Conservation (phyloP, 2,329 filamentous ascomycete species). For the Fusarium sp. region DNA sequence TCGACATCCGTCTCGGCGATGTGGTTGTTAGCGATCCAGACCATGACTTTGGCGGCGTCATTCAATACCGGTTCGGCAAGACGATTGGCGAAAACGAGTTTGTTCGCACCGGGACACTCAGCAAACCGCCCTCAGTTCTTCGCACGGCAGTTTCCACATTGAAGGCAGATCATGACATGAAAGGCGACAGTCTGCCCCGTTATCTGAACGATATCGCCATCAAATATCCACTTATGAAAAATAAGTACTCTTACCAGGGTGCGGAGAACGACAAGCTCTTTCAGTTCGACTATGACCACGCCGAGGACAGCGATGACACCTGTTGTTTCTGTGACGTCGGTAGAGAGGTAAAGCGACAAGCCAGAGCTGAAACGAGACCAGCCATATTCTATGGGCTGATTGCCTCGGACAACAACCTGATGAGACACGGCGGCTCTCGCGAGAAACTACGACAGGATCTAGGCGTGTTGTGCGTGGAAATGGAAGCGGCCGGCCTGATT, state of each 20-base stretch:
- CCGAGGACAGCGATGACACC: too few species aligned
- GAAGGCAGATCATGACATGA: slow-evolving; percentile 28
- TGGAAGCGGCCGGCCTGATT: slow-evolving; percentile 46
- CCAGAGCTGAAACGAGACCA: too few species aligned
- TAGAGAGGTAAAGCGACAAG: too few species aligned
- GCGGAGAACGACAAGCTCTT: slow-evolving; percentile 36
- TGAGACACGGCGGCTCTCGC: slow-evolving; percentile 50
- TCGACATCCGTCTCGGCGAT: slow-evolving; percentile 49
- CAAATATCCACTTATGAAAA: slow-evolving; percentile 13
- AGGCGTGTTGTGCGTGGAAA: slow-evolving; percentile 42
- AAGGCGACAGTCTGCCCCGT: neutral
- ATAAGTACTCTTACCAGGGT: slow-evolving; percentile 30
- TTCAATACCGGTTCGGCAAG: slow-evolving; percentile 48
- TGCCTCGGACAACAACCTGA: slow-evolving; percentile 52
- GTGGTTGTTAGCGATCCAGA: slow-evolving; percentile 46
- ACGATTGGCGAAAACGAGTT: neutral
- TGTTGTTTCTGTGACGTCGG: too few species aligned
- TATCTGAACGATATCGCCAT: slow-evolving; percentile 17
- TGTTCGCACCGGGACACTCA: slow-evolving; percentile 23
- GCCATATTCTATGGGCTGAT: slow-evolving; percentile 27
- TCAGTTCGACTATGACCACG: slow-evolving; percentile 11
- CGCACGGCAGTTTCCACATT: slow-evolving; percentile 27
- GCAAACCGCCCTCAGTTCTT: slow-evolving; percentile 24
- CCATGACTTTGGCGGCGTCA: slow-evolving; percentile 30
- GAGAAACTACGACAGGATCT: slow-evolving; percentile 44